phyloP scores from a whole-genome alignment of 2,329 filamentous ascomycete species.

The Aspergillus fischeri region DNA sequence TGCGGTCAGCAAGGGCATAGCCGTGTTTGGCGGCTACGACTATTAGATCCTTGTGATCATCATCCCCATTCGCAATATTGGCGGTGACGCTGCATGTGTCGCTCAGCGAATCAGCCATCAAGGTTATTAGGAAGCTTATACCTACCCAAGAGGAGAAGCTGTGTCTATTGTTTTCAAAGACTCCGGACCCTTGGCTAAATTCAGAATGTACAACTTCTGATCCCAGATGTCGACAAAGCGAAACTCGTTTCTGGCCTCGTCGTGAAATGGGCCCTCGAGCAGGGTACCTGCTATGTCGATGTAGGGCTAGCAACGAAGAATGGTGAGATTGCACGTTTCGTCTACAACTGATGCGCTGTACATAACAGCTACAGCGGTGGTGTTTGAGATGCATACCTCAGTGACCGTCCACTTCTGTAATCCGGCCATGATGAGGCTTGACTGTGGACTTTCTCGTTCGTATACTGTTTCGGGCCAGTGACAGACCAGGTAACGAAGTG shows the following conservation, averaged over 20 bases:
- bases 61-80: slow-evolving; percentile 64
- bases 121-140: slow-evolving; percentile 3
- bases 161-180: slow-evolving; percentile 59
- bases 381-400: slow-evolving; percentile 29
- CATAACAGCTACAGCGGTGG: background rate
- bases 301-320: slow-evolving; percentile 30
- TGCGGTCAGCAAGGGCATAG: slow-evolving; percentile 69
- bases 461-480: background rate
- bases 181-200: slow-evolving; percentile 58
- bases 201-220: slow-evolving; percentile 67
- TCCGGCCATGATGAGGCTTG: slow-evolving; percentile 25
- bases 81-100: slow-evolving; percentile 59
- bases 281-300: slow-evolving; percentile 35
- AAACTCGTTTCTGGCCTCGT: slow-evolving; percentile 36
- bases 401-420: slow-evolving; percentile 46
- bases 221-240: slow-evolving; percentile 67
- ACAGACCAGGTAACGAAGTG: slow-evolving; percentile 2
- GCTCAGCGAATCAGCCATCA: slow-evolving; percentile 43
- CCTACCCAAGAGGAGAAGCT: slow-evolving; percentile 51
- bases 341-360: background rate
- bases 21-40: slow-evolving; percentile 77
- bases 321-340: slow-evolving; percentile 7
- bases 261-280: slow-evolving; percentile 40
- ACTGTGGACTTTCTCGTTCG: background rate
- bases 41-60: slow-evolving; percentile 56